Conservation (phyloP, 805 yeast species). For the Candida mattraensis region DNA sequence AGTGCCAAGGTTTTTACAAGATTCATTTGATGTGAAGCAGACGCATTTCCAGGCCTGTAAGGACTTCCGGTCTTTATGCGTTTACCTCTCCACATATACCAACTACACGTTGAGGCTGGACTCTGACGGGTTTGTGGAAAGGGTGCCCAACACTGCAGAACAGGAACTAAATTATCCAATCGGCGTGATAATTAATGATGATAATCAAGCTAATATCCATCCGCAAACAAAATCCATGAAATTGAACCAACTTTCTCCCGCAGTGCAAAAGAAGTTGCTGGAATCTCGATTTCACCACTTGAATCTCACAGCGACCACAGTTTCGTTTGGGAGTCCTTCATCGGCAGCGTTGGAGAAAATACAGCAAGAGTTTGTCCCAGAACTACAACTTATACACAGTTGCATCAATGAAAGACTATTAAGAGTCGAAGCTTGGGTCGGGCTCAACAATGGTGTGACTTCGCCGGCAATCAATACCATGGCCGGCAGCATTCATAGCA, state of each 20-base stretch:
- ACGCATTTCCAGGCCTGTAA: slow-evolving; percentile 12
- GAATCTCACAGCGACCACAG: slow-evolving; percentile 21
- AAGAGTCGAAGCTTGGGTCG: slow-evolving; percentile 44
- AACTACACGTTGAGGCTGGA: slow-evolving; percentile 14
- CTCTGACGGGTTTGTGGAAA: slow-evolving; percentile 2
- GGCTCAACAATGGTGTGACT: slow-evolving; percentile 28
- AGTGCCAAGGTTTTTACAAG: slow-evolving; percentile 12
- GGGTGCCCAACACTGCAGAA: slow-evolving; percentile 18
- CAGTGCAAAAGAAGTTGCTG: slow-evolving; percentile 12
- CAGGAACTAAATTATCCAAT: slow-evolving; percentile 24
- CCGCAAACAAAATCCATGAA: neutral
- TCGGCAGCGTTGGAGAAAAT: neutral
- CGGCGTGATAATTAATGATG: slow-evolving; percentile 22
- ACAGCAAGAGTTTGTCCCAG: slow-evolving; percentile 8
- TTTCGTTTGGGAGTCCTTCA: slow-evolving; percentile 9
- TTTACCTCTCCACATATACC: slow-evolving; percentile 12
- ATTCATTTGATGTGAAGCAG: slow-evolving; percentile 6
- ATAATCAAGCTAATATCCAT: slow-evolving; percentile 1
- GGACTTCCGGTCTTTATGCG: slow-evolving; percentile 12
- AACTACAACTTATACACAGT: slow-evolving; percentile 7
- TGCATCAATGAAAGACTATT: slow-evolving; percentile 29
- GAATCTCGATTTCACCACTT: slow-evolving; percentile 31
- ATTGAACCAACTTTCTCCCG: slow-evolving; percentile 9
- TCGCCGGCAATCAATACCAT: slow-evolving; percentile 35
- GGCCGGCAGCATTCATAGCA: slow-evolving; percentile 28